Percentiles rank a stretch among this genome's conserved stretches.
Evolutionary conservation across 176 grass and related monocot species (phyloP).

Genomic region (Elaeis guineensis): DNA sequence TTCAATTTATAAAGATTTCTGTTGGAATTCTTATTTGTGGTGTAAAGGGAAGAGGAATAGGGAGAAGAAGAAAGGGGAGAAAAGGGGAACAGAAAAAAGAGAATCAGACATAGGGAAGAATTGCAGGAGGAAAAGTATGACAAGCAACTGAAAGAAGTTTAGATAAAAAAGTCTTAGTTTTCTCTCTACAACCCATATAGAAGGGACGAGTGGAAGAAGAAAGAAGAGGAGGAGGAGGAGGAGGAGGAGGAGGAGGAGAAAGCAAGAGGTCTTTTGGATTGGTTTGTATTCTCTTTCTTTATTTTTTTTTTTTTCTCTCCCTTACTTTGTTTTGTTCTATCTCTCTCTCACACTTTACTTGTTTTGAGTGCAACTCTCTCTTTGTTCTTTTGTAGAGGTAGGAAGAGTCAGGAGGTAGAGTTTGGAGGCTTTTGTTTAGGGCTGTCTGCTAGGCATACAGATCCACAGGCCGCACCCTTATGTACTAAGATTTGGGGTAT

Average conservation of each 20-base stretch:
- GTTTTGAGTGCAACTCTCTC: constrained; percentile 28
- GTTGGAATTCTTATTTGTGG: constrained; percentile 13
- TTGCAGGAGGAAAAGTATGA: constrained; percentile 5
- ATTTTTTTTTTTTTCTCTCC: constrained; percentile 9
- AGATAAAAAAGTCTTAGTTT: background rate
- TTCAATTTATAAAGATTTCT: too few relatives aligned
- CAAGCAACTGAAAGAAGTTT: constrained; percentile 8
- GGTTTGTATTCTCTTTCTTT: constrained; percentile 26
- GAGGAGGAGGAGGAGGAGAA: constrained; percentile 7
- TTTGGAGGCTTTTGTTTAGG: background rate
- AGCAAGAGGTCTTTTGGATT: constrained; percentile 9
- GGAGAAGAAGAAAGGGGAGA: background rate
- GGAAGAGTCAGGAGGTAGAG: background rate
- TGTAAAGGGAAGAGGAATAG: constrained; percentile 4
- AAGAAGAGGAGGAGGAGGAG: constrained; percentile 2
- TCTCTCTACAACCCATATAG: background rate
- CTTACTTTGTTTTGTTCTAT: constrained; percentile 20
- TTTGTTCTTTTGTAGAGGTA: constrained; percentile 38
- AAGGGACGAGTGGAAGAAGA: background rate
- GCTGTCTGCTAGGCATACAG: too few relatives aligned
- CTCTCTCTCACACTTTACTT: constrained; percentile 24
- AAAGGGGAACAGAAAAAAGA: constrained; percentile 4
- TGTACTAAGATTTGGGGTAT: constrained; percentile 9
- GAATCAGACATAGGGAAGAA: background rate
- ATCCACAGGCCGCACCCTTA: background rate